phyloP scores from a whole-genome alignment of 2,329 filamentous ascomycete genomes.

The Colletotrichum aenigma region DNA sequence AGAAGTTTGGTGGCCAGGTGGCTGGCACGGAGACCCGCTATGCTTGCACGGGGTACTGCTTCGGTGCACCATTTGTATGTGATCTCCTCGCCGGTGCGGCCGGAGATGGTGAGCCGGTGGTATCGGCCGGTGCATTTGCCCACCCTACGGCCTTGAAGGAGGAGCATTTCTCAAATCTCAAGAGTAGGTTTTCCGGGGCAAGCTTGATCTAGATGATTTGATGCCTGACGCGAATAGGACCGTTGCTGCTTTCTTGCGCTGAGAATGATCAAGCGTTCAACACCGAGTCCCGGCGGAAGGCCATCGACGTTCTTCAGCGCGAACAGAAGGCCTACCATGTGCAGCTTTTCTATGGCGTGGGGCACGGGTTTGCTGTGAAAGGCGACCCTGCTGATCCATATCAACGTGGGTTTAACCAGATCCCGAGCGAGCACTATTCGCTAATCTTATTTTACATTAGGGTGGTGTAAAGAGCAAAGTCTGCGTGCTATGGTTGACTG shows the following conservation, averaged over 20 bases:
- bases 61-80: slow-evolving; percentile 49
- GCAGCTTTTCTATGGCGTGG: slow-evolving; percentile 64
- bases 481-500: slow-evolving; percentile 28
- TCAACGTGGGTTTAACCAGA: neutral
- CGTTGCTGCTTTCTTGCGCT: slow-evolving; percentile 49
- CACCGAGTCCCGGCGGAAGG: slow-evolving; percentile 38
- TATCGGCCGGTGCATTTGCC: slow-evolving; percentile 51
- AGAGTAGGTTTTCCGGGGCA: slow-evolving; percentile 28
- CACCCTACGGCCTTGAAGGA: slow-evolving; percentile 56
- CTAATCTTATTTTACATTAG: slow-evolving; percentile 22
- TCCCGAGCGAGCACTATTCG: rapidly evolving
- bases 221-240: slow-evolving; percentile 27
- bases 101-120: slow-evolving; percentile 16
- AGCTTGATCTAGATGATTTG: neutral
- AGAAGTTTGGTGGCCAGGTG: slow-evolving; percentile 32
- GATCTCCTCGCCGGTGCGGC: slow-evolving; percentile 22
- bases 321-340: slow-evolving; percentile 60
- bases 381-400: slow-evolving; percentile 47
- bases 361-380: slow-evolving; percentile 68
- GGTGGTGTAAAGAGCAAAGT: slow-evolving; percentile 35
- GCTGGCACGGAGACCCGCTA: slow-evolving; percentile 33
- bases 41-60: slow-evolving; percentile 46
- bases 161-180: slow-evolving; percentile 42
- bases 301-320: slow-evolving; percentile 45
- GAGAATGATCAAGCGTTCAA: slow-evolving; percentile 49